These are phyloP conservation scores for Thecaphora frezii DNA, from an alignment of 1,284 basidiomycete genomes.

Conservation along the genomic window DNA sequence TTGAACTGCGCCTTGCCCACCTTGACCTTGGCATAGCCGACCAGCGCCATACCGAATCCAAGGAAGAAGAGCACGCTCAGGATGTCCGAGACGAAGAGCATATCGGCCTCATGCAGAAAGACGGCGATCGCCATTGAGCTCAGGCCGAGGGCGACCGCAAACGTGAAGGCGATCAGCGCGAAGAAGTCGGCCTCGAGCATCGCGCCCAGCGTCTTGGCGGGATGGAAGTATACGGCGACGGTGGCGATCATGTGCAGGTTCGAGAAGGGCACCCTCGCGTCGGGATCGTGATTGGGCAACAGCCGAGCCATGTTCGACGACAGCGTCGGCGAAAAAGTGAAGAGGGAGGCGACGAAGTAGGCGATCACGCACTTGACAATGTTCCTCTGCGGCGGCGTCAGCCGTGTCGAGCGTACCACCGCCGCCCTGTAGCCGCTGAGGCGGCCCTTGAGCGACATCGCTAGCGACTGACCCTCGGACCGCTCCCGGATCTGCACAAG, in stretches of 20 bases:
- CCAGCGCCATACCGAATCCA: constrained; percentile 74
- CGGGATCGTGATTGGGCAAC: constrained; percentile 46
- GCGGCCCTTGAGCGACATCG: neutral
- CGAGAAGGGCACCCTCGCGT: constrained; percentile 60
- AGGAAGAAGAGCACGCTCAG: constrained; percentile 66
- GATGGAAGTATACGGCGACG: constrained; percentile 66
- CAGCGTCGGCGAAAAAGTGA: constrained; percentile 77
- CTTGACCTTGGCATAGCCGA: constrained; percentile 87
- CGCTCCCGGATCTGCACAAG: no score
- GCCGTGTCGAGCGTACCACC: neutral
- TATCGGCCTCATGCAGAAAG: constrained; percentile 63
- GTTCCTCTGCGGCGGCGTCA: constrained; percentile 66
- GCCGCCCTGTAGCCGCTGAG: neutral
- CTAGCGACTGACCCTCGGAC: no score
- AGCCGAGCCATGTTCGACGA: constrained; percentile 47
- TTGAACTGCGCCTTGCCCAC: constrained; percentile 87
- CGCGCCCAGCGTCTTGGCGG: constrained; percentile 75
- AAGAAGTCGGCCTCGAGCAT: constrained; percentile 87
- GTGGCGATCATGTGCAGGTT: constrained; percentile 89
- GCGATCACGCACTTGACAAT: constrained; percentile 88
- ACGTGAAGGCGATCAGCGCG: constrained; percentile 73
- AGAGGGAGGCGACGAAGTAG: constrained; percentile 85
- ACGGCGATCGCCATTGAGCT: constrained; percentile 66
- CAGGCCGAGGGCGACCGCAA: constrained; percentile 73
- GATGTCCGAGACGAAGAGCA: constrained; percentile 50